Evolutionary conservation across 2,329 filamentous ascomycete species (phyloP), one percentile per base, ranked within the genome.

Genomic region (Venturia nashicola): DNA sequence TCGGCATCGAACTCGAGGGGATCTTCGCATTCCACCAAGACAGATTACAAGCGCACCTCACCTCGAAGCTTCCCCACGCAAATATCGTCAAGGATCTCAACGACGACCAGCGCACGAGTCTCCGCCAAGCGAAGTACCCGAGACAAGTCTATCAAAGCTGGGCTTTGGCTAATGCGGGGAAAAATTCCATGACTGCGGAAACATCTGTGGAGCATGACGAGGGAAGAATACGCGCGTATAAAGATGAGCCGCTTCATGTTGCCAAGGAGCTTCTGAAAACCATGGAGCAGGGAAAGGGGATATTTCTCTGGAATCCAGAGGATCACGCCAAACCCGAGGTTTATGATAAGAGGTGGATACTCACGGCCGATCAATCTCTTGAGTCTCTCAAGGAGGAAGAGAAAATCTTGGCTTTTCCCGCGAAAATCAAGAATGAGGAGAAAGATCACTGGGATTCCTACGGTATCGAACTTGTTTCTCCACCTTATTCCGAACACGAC

Each of bases 381-480:
- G 32, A 27, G 9, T 34, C 42, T 12, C 61, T 63, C 2, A 16
- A 48, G 20, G 18, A 23, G 5, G 18, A 18, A 14, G 42, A 36
- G 11, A 63, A 63, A 59, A n/a, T 20, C 3, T 55, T 18, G n/a
- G 46, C 51, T 42, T 57, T 36, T 44, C 36, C 61, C 48, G 11
- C 23, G 5, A 48, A 43, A 32, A 57, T 55, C 14, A 40, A 36
- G 3, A 20, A 36, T 2, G 43, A 14, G 5, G 36, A 16, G 3
- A 23, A 14, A 12, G 62, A 34, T 1, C 27, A 64, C 2, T 64
- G 62, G 62, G 62, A 64, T 57, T 34, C 61, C 18, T 63, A 63
- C 46, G 61, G 61, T 46, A 57, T 63, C 20, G 68, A 69, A 20
- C 65, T 70, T 23, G 64, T 69, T n/a, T 66, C 67, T 5, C 64